Percentiles rank a stretch among this genome's conserved stretches.
phyloP scores from a whole-genome alignment of 73 alveolate genomes.

The Paramecium sexaurelia region DNA sequence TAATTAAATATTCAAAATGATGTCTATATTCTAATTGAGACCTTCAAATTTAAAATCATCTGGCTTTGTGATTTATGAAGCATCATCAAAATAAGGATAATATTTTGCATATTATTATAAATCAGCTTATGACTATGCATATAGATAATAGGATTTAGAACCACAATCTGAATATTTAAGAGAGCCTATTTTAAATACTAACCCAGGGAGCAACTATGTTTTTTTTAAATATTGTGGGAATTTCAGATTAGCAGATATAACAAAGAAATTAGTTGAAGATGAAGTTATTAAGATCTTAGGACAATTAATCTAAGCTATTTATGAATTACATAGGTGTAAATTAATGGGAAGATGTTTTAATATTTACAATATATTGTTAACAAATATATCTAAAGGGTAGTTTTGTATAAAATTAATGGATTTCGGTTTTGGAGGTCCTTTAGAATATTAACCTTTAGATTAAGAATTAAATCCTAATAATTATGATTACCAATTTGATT shows the following conservation, averaged over 20 bases:
- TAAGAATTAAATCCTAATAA: neutral
- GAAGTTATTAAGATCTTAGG: neutral
- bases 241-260: neutral
- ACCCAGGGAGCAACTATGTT: neutral
- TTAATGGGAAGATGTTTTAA: conserved; percentile 7
- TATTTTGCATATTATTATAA: neutral
- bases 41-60: neutral
- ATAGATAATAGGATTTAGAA: neutral
- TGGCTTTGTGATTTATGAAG: neutral
- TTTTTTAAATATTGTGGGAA: neutral
- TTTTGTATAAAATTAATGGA: neutral
- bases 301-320: neutral
- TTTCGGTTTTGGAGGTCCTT: neutral
- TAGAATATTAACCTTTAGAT: neutral
- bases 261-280: neutral
- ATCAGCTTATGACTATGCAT: neutral
- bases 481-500: neutral
- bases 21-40: neutral
- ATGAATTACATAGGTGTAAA: neutral
- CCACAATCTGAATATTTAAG: neutral
- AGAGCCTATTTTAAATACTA: neutral
- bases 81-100: neutral
- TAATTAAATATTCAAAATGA: neutral
- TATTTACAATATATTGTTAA: neutral
- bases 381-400: neutral